Conservation (phyloP, 2,329 filamentous ascomycete genomes). For the Amesomyces nigricolor region DNA sequence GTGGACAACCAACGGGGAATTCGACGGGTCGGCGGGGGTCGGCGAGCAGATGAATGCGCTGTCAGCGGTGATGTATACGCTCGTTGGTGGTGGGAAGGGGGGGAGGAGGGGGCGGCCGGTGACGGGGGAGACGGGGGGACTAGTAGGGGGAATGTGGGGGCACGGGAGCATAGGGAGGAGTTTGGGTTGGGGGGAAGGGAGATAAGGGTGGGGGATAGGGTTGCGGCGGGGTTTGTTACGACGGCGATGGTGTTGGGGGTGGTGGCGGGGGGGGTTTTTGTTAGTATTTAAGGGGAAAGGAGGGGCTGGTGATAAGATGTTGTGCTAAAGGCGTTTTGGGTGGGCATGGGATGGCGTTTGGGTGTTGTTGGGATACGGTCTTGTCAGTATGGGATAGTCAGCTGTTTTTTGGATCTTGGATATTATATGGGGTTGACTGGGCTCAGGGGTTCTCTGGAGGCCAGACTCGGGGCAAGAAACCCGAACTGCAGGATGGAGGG, state of each 20-base stretch:
- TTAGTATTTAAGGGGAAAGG: conserved; percentile 34
- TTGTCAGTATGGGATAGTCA: background rate
- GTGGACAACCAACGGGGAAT: conserved; percentile 49
- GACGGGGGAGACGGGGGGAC: conserved; percentile 56
- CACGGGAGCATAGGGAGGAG: conserved; percentile 34
- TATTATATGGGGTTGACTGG: background rate
- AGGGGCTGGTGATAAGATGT: background rate
- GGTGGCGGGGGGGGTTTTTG: conserved; percentile 45
- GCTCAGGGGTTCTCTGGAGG: too few species aligned
- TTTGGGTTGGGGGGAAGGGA: conserved; percentile 27
- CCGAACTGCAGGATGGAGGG: too few species aligned
- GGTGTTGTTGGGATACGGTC: background rate
- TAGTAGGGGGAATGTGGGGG: conserved; percentile 45
- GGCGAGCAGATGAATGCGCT: conserved; percentile 66
- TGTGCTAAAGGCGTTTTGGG: background rate
- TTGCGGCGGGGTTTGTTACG: conserved; percentile 53
- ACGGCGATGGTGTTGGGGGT: conserved; percentile 44
- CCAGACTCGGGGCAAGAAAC: too few species aligned
- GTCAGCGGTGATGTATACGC: conserved; percentile 55
- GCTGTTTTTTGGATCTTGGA: background rate
- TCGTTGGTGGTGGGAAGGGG: conserved; percentile 37
- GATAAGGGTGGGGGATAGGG: conserved; percentile 47
- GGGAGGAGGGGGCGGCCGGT: conserved; percentile 37
- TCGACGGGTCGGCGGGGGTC: conserved; percentile 57
- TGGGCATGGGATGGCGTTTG: background rate